Evolutionary conservation across 1,284 basidiomycete genomes (phyloP).

Genomic region (Hemileia vastatrix): DNA sequence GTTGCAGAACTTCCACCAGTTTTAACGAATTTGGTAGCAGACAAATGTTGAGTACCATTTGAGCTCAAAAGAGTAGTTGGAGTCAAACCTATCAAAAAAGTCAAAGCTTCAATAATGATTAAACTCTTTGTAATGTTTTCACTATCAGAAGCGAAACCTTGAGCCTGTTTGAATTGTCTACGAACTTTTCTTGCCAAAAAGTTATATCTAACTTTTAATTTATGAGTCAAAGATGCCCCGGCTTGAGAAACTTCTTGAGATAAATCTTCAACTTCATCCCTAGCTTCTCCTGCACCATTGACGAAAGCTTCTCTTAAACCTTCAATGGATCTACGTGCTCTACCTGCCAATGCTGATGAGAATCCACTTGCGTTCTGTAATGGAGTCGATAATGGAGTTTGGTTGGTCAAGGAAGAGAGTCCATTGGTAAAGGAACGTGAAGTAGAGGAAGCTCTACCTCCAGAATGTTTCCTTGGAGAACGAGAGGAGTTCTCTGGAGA

Average conservation of each 20-base stretch:
- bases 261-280: conserved; percentile 29
- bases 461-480: conserved; percentile 37
- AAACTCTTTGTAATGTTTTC: no score
- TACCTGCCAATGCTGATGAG: conserved; percentile 26
- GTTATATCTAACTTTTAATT: conserved; percentile 20
- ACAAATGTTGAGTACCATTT: conserved; percentile 24
- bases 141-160: no score
- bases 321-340: conserved; percentile 29
- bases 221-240: neutral
- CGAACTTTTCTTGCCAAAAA: conserved; percentile 20
- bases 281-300: conserved; percentile 27
- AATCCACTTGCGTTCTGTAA: conserved; percentile 23
- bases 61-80: conserved; percentile 31
- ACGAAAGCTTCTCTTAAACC: conserved; percentile 24
- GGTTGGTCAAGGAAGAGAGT: conserved; percentile 23
- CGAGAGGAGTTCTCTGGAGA: conserved; percentile 28
- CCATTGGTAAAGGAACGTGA: conserved; percentile 12
- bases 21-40: conserved; percentile 23
- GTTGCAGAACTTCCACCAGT: conserved; percentile 26
- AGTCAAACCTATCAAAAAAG: conserved; percentile 29
- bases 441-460: conserved; percentile 24
- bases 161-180: conserved; percentile 27
- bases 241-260: conserved; percentile 27
- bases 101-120: no score
- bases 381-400: conserved; percentile 14